Percentiles rank a stretch among this genome's conserved stretches.
phyloP scores from a whole-genome alignment of 2,329 filamentous ascomycete genomes.

The Pezicula carpinea region DNA sequence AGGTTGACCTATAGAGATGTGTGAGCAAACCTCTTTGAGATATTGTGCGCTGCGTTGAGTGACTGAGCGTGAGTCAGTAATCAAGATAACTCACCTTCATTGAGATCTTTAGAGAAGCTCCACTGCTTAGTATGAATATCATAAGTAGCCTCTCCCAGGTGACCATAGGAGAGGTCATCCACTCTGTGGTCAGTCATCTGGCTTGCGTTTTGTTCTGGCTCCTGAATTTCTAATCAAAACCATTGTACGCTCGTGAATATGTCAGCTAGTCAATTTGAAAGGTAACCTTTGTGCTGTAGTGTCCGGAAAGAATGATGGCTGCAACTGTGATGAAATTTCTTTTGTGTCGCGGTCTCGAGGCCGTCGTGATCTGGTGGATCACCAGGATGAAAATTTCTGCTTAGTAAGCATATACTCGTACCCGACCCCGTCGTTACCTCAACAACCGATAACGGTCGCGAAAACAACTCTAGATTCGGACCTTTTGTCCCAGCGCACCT shows the following conservation, averaged over 20 bases:
- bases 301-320: too few relatives aligned
- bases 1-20: slow-evolving; percentile 12
- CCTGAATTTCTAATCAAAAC: slow-evolving; percentile 10
- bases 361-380: too few relatives aligned
- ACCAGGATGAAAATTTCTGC: too few relatives aligned
- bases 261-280: not conserved
- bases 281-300: not conserved
- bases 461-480: too few relatives aligned
- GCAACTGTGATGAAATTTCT: too few relatives aligned
- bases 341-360: too few relatives aligned
- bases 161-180: slow-evolving; percentile 47
- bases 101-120: slow-evolving; percentile 22
- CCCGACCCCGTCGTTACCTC: too few relatives aligned
- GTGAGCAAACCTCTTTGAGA: slow-evolving; percentile 4
- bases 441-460: too few relatives aligned
- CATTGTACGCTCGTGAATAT: slow-evolving; percentile 15
- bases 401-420: too few relatives aligned
- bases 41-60: too few relatives aligned
- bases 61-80: not conserved
- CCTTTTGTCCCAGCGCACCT: not conserved
- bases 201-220: slow-evolving; percentile 26
- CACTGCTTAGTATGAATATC: slow-evolving; percentile 26
- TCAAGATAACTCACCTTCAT: slow-evolving; percentile 11
- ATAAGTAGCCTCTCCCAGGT: slow-evolving; percentile 46
- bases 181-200: slow-evolving; percentile 46